These are phyloP conservation scores for Exophiala phaeomuriformis DNA, from an alignment of 2,329 filamentous ascomycete genomes.

Conservation along the genomic window DNA sequence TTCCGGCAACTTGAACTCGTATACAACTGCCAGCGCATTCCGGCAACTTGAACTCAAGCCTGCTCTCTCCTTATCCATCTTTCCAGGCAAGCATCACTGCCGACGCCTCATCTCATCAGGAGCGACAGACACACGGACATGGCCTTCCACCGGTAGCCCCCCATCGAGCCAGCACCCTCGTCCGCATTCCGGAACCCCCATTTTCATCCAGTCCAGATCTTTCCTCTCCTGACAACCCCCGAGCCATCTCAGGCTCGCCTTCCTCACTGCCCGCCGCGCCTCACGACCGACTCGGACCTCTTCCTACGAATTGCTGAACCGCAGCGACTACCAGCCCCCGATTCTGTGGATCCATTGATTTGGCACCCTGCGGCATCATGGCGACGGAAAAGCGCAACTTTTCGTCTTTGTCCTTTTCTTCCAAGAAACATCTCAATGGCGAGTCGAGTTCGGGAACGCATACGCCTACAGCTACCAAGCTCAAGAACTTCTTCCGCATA, in stretches of 20 bases:
- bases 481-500: constrained; percentile 65
- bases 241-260: background rate
- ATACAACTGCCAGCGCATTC: too few species aligned
- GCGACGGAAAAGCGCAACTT: constrained; percentile 44
- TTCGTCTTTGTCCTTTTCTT: constrained; percentile 39
- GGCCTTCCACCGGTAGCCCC: constrained; percentile 21
- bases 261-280: constrained; percentile 1
- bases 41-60: too few species aligned
- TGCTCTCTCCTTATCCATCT: background rate
- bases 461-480: constrained; percentile 49
- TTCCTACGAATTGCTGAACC: background rate
- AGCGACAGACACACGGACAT: constrained; percentile 15
- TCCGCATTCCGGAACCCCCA: constrained; percentile 1
- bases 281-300: background rate
- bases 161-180: constrained; percentile 6
- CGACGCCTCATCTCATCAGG: constrained; percentile 4
- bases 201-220: background rate
- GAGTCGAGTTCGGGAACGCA: constrained; percentile 40
- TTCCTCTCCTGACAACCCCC: background rate
- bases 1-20: too few species aligned
- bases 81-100: background rate
- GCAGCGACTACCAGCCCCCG: background rate
- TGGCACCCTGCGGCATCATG: constrained; percentile 32
- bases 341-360: constrained; percentile 27
- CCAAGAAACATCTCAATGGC: constrained; percentile 40